phyloP scores from a whole-genome alignment of 805 yeast genomes.

The Cyberlindnera maclurae region DNA sequence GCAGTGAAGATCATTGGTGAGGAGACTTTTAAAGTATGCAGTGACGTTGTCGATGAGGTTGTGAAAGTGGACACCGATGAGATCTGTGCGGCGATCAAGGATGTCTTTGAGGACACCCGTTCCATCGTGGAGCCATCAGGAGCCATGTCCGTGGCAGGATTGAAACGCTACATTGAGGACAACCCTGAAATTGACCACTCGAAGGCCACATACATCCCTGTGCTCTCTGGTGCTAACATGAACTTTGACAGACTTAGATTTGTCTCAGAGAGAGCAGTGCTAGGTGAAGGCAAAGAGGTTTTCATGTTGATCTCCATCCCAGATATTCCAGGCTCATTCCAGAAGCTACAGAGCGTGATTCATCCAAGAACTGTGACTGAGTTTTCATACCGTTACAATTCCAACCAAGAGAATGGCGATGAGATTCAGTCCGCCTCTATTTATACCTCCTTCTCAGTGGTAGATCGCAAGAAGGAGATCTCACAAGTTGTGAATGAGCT shows the following conservation, averaged over 20 bases:
- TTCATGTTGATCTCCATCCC: constrained; percentile 88
- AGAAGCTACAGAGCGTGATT: constrained; percentile 64
- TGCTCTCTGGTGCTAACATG: constrained; percentile 96
- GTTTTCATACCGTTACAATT: constrained; percentile 77
- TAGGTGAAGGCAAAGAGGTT: constrained; percentile 98
- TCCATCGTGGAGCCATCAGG: constrained; percentile 95
- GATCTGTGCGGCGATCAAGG: constrained; percentile 94
- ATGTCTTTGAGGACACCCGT: constrained; percentile 92
- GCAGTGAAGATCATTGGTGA: constrained; percentile 88
- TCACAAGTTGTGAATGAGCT: constrained; percentile 53
- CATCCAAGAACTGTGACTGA: constrained; percentile 91
- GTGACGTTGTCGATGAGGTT: constrained; percentile 81
- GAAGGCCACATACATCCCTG: constrained; percentile 67
- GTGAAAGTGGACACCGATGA: constrained; percentile 86
- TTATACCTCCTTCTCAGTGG: constrained; percentile 82
- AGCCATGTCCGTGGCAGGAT: constrained; percentile 92
- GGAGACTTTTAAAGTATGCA: constrained; percentile 80
- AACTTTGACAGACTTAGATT: constrained; percentile 94
- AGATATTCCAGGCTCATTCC: constrained; percentile 87
- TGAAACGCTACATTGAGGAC: constrained; percentile 67
- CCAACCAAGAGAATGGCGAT: constrained; percentile 29
- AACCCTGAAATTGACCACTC: constrained; percentile 70
- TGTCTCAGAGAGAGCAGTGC: constrained; percentile 92
- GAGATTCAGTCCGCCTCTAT: constrained; percentile 52
- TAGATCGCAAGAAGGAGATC: constrained; percentile 68